Evolutionary conservation across 441 rosid species (phyloP).

Genomic region (Eutrema salsugineum): DNA sequence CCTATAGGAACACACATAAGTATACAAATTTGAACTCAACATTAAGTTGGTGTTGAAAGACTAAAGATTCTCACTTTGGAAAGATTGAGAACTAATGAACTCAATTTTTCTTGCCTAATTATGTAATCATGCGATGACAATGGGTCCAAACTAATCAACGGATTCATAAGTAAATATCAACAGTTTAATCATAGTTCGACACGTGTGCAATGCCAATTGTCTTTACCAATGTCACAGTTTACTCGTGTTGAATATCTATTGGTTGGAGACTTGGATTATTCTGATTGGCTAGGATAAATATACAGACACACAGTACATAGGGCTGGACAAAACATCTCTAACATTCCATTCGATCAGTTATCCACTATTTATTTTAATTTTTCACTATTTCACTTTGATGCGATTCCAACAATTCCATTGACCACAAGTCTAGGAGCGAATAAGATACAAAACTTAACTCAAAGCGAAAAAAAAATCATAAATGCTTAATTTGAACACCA

Average conservation of each 20-base stretch:
- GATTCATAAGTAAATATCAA: not conserved
- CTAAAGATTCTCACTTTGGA: constrained; percentile 12
- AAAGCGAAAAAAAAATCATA: not conserved
- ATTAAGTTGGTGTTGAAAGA: constrained; percentile 4
- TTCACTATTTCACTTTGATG: not conserved
- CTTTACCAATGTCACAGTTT: not conserved
- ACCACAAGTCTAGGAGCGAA: not conserved
- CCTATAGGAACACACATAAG: not conserved
- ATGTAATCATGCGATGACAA: constrained; percentile 1
- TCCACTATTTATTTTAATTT: too few species aligned
- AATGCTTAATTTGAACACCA: not conserved
- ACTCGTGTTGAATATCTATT: not conserved
- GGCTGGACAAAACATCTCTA: not conserved
- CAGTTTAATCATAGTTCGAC: not conserved
- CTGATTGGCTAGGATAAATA: not conserved
- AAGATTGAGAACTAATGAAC: constrained; percentile 2
- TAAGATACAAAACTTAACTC: too few species aligned
- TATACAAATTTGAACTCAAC: not conserved
- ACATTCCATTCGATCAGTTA: not conserved
- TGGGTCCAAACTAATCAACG: constrained; percentile 16
- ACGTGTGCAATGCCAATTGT: not conserved
- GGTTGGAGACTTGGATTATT: not conserved
- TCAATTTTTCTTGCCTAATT: constrained; percentile 2
- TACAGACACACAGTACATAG: not conserved
- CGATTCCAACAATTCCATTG: not conserved